Percentiles rank a stretch among this genome's conserved stretches.
phyloP scores from a whole-genome alignment of 495 filamentous ascomycete genomes.

The Penicillium tannophilum region DNA sequence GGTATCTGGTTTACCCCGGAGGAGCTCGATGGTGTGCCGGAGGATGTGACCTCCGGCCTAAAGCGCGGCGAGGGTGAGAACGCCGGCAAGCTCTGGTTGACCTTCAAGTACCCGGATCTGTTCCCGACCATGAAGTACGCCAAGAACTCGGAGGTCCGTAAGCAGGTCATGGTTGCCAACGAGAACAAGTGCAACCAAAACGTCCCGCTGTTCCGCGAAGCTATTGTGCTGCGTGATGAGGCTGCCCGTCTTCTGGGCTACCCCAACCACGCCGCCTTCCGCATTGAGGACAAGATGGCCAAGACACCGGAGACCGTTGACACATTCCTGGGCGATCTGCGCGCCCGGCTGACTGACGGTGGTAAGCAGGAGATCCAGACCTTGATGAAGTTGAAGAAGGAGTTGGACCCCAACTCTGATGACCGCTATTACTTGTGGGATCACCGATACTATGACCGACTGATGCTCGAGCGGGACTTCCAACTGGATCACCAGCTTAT shows the following conservation, averaged over 20 bases:
- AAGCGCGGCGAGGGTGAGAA: slow-evolving; percentile 74
- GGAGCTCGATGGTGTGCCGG: slow-evolving; percentile 64
- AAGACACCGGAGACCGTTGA: slow-evolving; percentile 86
- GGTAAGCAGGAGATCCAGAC: slow-evolving; percentile 75
- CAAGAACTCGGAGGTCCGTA: slow-evolving; percentile 57
- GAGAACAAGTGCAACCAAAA: slow-evolving; percentile 90
- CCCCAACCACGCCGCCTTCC: slow-evolving; percentile 87
- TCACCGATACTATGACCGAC: slow-evolving; percentile 78
- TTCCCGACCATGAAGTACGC: slow-evolving; percentile 68
- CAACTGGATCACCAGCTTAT: slow-evolving; percentile 86
- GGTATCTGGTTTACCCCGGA: slow-evolving; percentile 65
- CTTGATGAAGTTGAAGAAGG: slow-evolving; percentile 76
- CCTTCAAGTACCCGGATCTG: slow-evolving; percentile 71
- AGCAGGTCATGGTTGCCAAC: slow-evolving; percentile 60
- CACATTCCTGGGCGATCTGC: slow-evolving; percentile 80
- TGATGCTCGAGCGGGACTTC: slow-evolving; percentile 92
- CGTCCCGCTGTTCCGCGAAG: slow-evolving; percentile 80
- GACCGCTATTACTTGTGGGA: slow-evolving; percentile 93
- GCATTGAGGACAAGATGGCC: slow-evolving; percentile 96
- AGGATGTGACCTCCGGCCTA: slow-evolving; percentile 62
- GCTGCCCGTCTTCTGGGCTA: slow-evolving; percentile 89
- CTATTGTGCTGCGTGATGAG: slow-evolving; percentile 87
- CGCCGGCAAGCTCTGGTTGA: slow-evolving; percentile 63
- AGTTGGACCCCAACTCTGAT: slow-evolving; percentile 65
- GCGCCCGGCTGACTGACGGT: slow-evolving; percentile 70